Conservation (phyloP, 2,329 filamentous ascomycete species). For the Pyricularia pennisetigena region DNA sequence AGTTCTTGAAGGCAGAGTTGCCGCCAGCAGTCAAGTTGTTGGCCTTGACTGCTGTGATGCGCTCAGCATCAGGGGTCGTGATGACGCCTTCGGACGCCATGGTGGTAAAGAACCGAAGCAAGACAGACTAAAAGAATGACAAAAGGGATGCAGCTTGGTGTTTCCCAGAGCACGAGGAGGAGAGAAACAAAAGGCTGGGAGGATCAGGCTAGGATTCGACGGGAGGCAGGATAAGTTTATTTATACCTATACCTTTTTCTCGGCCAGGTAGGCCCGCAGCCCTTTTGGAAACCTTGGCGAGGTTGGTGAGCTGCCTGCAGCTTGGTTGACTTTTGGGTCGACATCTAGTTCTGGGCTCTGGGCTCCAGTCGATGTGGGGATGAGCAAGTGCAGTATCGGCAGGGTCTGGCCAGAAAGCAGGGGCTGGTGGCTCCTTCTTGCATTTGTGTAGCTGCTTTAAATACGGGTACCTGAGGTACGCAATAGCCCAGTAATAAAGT, state of each 20-base stretch:
- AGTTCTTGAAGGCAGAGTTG: slow-evolving; percentile 67
- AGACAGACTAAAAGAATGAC: neutral
- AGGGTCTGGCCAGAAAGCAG: neutral
- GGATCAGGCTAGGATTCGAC: neutral
- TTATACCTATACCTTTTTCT: neutral
- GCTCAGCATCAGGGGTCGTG: neutral
- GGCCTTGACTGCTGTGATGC: neutral
- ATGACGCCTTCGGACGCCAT: neutral
- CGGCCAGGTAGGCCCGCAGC: neutral
- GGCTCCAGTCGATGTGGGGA: neutral
- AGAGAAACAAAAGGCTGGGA: neutral
- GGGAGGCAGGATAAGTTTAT: neutral
- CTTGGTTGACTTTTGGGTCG: neutral
- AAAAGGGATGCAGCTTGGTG: neutral
- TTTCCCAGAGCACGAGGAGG: neutral
- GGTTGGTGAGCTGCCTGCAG: neutral
- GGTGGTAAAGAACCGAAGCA: neutral
- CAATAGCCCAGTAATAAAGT: neutral
- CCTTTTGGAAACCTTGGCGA: neutral
- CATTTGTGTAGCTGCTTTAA: neutral
- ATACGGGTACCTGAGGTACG: neutral
- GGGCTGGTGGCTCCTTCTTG: neutral
- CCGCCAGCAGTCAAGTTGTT: slow-evolving; percentile 32
- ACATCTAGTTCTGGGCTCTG: neutral
- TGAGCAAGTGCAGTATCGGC: neutral